A percentile compares a stretch with the other conserved stretches of the same genome.
Conservation (phyloP, 345 rosid genomes). For the Brassica nigra region DNA sequence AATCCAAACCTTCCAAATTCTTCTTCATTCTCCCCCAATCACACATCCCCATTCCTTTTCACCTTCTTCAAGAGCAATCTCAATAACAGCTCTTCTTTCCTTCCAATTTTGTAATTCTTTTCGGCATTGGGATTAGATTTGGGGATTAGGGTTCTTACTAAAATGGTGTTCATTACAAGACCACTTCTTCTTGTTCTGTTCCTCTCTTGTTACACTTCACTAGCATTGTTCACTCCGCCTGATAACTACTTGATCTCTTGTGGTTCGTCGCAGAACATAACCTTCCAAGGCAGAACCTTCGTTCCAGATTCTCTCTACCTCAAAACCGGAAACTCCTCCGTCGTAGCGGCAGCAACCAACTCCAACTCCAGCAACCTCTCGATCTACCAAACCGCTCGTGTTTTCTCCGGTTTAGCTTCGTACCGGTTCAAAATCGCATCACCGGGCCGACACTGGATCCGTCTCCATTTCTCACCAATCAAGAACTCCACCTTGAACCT, state of each 20-base stretch:
- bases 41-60: background rate
- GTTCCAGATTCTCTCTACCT: slow-evolving; percentile 68
- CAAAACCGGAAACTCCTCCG: slow-evolving; percentile 58
- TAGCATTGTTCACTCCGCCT: slow-evolving; percentile 59
- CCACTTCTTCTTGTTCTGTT: slow-evolving; percentile 39
- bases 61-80: slow-evolving; percentile 14
- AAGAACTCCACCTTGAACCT: slow-evolving; percentile 57
- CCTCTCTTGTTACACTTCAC: slow-evolving; percentile 42
- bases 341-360: slow-evolving; percentile 38
- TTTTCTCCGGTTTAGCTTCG: slow-evolving; percentile 69
- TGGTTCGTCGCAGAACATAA: slow-evolving; percentile 77
- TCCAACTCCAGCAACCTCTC: slow-evolving; percentile 50
- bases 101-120: background rate
- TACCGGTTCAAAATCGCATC: slow-evolving; percentile 67
- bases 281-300: slow-evolving; percentile 69
- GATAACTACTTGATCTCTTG: slow-evolving; percentile 86
- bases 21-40: background rate
- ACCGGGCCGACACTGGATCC: slow-evolving; percentile 94
- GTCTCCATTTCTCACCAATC: slow-evolving; percentile 86
- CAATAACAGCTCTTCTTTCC: background rate
- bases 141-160: slow-evolving; percentile 32
- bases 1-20: background rate
- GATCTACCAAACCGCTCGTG: slow-evolving; percentile 76
- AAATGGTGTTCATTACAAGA: background rate
- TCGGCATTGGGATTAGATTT: slow-evolving; percentile 9